Conservation (phyloP, 371 early-diverging fungal species). For the Mucor plumbeus region DNA sequence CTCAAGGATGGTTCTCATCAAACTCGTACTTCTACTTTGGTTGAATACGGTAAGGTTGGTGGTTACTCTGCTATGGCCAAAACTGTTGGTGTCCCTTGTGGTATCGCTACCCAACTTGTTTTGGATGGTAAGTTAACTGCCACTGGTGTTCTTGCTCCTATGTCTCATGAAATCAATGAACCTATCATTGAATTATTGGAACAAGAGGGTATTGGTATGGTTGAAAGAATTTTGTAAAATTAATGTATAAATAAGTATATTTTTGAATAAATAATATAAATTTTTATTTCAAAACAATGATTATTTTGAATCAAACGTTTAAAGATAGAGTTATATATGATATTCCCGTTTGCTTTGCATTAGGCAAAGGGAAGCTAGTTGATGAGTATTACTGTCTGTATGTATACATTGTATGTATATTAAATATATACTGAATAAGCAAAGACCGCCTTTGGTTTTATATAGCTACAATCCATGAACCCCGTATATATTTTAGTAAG, state of each 20-base stretch:
- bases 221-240: slow-evolving; percentile 78
- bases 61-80: slow-evolving; percentile 97
- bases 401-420: too few relatives aligned
- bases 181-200: slow-evolving; percentile 89
- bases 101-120: slow-evolving; percentile 92
- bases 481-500: too few relatives aligned
- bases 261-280: too few relatives aligned
- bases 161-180: slow-evolving; percentile 86
- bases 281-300: too few relatives aligned
- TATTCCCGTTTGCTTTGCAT: too few relatives aligned
- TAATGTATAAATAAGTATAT: background rate
- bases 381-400: too few relatives aligned
- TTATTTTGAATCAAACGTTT: too few relatives aligned
- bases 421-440: too few relatives aligned
- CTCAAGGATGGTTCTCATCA: slow-evolving; percentile 78
- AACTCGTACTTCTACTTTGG: slow-evolving; percentile 88
- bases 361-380: too few relatives aligned
- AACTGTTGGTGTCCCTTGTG: slow-evolving; percentile 97
- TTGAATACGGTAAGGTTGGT: slow-evolving; percentile 90
- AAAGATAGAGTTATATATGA: too few relatives aligned
- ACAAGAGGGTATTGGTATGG: slow-evolving; percentile 87
- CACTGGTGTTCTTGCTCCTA: slow-evolving; percentile 94
- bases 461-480: too few relatives aligned
- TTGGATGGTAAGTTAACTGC: slow-evolving; percentile 80
- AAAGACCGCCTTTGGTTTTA: too few relatives aligned